These are phyloP conservation scores for Clarireedia monteithiana DNA, from an alignment of 2,329 filamentous ascomycete species.

Conservation along the genomic window DNA sequence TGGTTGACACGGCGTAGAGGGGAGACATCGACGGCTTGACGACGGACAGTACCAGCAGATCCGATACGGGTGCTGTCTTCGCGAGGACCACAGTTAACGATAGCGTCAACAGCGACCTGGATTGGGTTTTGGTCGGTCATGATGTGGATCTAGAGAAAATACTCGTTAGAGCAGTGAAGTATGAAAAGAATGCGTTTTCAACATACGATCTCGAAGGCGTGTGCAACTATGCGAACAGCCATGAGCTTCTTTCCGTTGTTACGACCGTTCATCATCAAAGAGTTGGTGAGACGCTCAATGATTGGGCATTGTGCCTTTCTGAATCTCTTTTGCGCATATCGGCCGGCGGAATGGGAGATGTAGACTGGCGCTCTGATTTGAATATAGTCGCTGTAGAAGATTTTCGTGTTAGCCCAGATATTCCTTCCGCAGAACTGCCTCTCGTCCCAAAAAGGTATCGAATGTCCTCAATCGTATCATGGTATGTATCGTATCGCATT, in stretches of 20 bases:
- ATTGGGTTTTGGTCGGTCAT: slow-evolving; percentile 99
- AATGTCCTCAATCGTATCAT: neutral
- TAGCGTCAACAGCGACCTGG: slow-evolving; percentile 98
- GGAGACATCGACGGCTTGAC: slow-evolving; percentile 99
- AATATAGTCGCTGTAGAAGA: slow-evolving; percentile 82
- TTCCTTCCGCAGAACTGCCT: slow-evolving; percentile 21
- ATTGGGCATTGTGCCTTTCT: slow-evolving; percentile 99
- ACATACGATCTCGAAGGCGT: slow-evolving; percentile 99
- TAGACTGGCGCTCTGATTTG: slow-evolving; percentile 99
- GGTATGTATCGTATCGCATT: slow-evolving; percentile 3
- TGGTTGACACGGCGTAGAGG: slow-evolving; percentile 99
- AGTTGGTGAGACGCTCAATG: slow-evolving; percentile 99
- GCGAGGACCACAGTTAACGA: slow-evolving; percentile 99
- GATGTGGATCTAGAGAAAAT: slow-evolving; percentile 76
- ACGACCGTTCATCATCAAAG: slow-evolving; percentile 99
- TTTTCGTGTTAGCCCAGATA: slow-evolving; percentile 6
- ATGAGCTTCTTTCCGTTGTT: slow-evolving; percentile 99
- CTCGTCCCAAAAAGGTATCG: slow-evolving; percentile 1
- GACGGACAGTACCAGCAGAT: slow-evolving; percentile 98
- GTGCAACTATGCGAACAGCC: slow-evolving; percentile 98
- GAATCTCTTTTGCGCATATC: slow-evolving; percentile 99
- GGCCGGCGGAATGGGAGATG: slow-evolving; percentile 96
- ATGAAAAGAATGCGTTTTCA: slow-evolving; percentile 9
- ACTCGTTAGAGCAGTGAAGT: slow-evolving; percentile 8
- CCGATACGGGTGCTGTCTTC: slow-evolving; percentile 99